Conservation (phyloP, 345 rosid genomes). For the Rhizophora mangle region DNA sequence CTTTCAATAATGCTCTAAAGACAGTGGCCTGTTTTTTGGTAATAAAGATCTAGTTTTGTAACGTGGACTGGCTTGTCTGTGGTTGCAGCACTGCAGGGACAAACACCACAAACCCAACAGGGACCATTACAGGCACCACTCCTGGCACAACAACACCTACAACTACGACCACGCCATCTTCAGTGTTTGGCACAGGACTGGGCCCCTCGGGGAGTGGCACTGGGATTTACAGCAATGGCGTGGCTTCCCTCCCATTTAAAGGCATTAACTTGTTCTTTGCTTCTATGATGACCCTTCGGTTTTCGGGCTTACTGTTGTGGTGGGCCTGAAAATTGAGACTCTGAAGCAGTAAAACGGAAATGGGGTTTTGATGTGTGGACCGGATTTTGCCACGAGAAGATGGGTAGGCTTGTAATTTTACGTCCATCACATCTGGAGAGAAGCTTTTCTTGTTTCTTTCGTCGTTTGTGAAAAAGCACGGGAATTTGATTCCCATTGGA, state of each 20-base stretch:
- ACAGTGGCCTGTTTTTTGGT: no score
- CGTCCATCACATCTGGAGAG: conserved; percentile 19
- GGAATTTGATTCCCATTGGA: conserved; percentile 43
- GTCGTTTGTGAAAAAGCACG: conserved; percentile 6
- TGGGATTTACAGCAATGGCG: conserved; percentile 22
- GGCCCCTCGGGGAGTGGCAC: conserved; percentile 25
- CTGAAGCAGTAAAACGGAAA: not conserved
- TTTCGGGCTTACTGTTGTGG: conserved; percentile 20
- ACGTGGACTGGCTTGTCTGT: no score
- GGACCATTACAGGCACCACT: not conserved
- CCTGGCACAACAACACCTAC: conserved; percentile 21
- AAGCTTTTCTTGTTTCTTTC: conserved; percentile 1
- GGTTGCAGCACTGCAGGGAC: conserved; percentile 19
- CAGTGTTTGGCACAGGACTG: conserved; percentile 27
- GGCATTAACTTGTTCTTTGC: conserved; percentile 17
- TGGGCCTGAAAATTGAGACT: conserved; percentile 17
- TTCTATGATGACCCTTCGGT: conserved; percentile 2
- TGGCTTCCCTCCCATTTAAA: not conserved
- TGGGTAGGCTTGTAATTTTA: conserved; percentile 21
- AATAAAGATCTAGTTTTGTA: no score
- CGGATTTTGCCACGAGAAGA: conserved; percentile 39
- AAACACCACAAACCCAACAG: conserved; percentile 10
- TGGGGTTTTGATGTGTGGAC: conserved; percentile 26
- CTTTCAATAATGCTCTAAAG: no score
- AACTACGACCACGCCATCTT: conserved; percentile 22